phyloP scores from a whole-genome alignment of 179 eudicot genomes.

The Nepenthes alata region DNA sequence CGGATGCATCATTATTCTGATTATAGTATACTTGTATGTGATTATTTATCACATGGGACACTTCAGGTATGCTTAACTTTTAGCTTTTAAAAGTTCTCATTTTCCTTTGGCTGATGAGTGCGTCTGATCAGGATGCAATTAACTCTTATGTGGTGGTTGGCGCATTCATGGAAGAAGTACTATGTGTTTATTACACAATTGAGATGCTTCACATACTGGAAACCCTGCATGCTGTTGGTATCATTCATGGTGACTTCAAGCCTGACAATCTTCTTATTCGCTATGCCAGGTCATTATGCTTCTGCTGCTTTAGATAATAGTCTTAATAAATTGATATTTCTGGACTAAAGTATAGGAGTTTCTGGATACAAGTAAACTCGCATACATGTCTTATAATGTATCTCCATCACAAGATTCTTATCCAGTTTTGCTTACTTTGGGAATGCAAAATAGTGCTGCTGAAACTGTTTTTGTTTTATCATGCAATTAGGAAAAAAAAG shows the following conservation, averaged over 20 bases:
- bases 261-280: constrained; percentile 95
- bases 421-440: too few species aligned
- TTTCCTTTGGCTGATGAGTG: constrained; percentile 8
- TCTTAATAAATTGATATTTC: not conserved
- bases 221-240: constrained; percentile 53
- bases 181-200: constrained; percentile 80
- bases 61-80: constrained; percentile 51
- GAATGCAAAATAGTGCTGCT: too few species aligned
- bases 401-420: too few species aligned
- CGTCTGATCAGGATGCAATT: constrained; percentile 70
- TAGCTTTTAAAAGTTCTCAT: not conserved
- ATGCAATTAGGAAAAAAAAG: too few species aligned
- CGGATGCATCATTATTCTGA: constrained; percentile 73
- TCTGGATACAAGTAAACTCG: too few species aligned
- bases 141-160: constrained; percentile 56
- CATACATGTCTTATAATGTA: too few species aligned
- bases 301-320: not conserved
- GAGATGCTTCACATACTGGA: constrained; percentile 91
- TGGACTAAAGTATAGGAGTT: too few species aligned
- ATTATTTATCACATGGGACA: constrained; percentile 69
- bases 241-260: constrained; percentile 94
- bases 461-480: too few species aligned
- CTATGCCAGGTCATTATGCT: constrained; percentile 53
- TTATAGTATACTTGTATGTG: constrained; percentile 79
- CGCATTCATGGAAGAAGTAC: constrained; percentile 71